A percentile compares a stretch with the other conserved stretches of the same genome.
Conservation (phyloP, 352 stramenopile species). For the Globisporangium lucens region DNA sequence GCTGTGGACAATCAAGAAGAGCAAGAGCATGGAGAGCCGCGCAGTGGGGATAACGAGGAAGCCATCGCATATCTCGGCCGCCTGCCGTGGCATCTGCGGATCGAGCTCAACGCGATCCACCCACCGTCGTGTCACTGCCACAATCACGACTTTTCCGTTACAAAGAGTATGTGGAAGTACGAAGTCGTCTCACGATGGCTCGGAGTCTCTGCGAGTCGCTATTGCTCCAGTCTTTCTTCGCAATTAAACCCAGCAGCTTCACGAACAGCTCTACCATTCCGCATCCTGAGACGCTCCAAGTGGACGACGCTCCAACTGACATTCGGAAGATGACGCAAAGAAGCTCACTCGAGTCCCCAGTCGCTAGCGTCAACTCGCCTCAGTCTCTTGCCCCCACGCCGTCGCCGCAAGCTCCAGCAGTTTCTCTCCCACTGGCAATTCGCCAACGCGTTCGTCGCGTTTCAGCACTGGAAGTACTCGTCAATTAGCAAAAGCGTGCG, state of each 20-base stretch:
- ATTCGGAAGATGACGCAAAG: neutral
- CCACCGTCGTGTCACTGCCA: slow-evolving; percentile 28
- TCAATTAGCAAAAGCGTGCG: slow-evolving; percentile 17
- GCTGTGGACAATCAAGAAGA: too few species aligned
- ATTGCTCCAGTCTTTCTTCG: neutral
- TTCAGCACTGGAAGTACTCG: slow-evolving; percentile 35
- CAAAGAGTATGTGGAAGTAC: slow-evolving; percentile 17
- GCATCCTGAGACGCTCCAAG: neutral
- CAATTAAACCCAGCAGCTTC: neutral
- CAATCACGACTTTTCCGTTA: slow-evolving; percentile 12
- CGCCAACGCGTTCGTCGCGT: slow-evolving; percentile 26
- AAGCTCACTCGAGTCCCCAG: neutral
- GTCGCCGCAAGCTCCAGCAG: slow-evolving; percentile 9
- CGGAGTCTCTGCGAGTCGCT: slow-evolving; percentile 7
- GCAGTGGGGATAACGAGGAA: neutral
- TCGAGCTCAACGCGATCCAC: slow-evolving; percentile 31
- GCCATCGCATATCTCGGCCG: neutral
- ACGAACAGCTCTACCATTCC: neutral
- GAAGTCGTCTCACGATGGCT: slow-evolving; percentile 35
- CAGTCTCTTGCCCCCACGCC: neutral
- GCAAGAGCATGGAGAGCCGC: too few species aligned
- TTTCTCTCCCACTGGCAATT: slow-evolving; percentile 38
- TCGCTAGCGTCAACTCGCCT: neutral
- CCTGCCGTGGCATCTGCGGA: slow-evolving; percentile 28
- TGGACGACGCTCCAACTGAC: neutral